Base-by-base conservation (phyloP, 1,284 basidiomycete species). In the Entoloma clypeatum region DNA sequence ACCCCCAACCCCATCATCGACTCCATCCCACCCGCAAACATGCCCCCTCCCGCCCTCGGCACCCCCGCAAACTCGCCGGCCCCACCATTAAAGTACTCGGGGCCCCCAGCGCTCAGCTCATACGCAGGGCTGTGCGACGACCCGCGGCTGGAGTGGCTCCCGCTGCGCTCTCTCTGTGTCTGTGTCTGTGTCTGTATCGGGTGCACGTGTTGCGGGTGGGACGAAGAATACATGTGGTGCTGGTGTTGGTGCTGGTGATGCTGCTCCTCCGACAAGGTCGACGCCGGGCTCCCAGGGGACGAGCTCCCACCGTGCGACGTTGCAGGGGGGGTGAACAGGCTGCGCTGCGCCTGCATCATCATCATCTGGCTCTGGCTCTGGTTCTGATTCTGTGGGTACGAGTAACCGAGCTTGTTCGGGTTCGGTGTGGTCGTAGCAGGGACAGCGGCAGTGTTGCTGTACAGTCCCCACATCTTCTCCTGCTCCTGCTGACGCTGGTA, bases 251-350 rank as follows among this genome's bases (percentile, higher is more conserved):
- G 40, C 42, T 47, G 25, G 51, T 38, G 3, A n/a, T n/a, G n/a
- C n/a, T 41, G 29, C 2, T 38, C 32, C 2, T n/a, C 38, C 0
- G 47, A 43, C 7, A 44, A 45, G 25, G 50, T 50, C 8, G 51
- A 46, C 21, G 52, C 49, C 3, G 60, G 57, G n/a, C 60, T 50
- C 30, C 59, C 58, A 33, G n/a, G n/a, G n/a, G n/a, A n/a, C n/a
- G n/a, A n/a, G n/a, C n/a, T n/a, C n/a, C n/a, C n/a, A n/a, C n/a
- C n/a, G n/a, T 63, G 61, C 4, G 57, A 56, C 16, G 56, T 56
- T 7, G 59, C 50, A 28, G 62, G 62, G 3, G 61, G 60, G 5
- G 62, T 63, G 44, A 58, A 65, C 21, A 65, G 50, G 31, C 55
- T 56, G 5, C 62, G 51, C 16, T 56, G 57, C 1, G 56, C 55